Evolutionary conservation across 2,329 filamentous ascomycete genomes (phyloP).

Genomic region (Trichoderma simmonsii): DNA sequence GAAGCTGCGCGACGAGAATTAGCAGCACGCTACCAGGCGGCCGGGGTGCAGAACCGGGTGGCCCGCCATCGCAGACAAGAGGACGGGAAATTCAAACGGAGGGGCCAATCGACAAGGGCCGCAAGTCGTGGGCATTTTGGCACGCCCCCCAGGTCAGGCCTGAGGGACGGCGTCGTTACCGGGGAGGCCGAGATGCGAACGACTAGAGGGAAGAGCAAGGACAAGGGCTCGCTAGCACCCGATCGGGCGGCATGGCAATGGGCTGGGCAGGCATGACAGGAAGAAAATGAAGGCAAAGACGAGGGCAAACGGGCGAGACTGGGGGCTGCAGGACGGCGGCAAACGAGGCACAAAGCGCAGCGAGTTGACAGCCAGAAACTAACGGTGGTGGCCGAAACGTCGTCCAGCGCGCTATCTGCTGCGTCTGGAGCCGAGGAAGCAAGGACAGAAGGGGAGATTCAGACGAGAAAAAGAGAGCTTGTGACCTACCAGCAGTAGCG

Average conservation of each 20-base stretch:
- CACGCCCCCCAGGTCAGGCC: constrained; percentile 9
- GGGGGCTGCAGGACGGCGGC: constrained; percentile 1
- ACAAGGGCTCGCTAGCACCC: constrained; percentile 17
- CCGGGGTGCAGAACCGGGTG: constrained; percentile 16
- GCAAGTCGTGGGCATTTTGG: constrained; percentile 11
- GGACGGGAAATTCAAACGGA: constrained; percentile 17
- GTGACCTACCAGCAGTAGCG: constrained; percentile 13
- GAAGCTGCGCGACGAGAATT: constrained; percentile 14
- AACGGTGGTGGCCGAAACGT: constrained; percentile 14
- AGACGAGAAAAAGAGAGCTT: neutral
- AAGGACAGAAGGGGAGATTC: neutral
- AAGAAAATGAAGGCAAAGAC: neutral
- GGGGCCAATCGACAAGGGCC: constrained; percentile 18
- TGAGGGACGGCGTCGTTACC: constrained; percentile 13
- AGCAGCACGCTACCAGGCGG: constrained; percentile 18
- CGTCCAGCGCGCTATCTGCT: constrained; percentile 4
- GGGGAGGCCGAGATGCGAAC: constrained; percentile 20
- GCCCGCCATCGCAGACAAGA: constrained; percentile 16
- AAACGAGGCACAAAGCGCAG: constrained; percentile 13
- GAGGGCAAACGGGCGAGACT: neutral
- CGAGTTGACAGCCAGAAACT: neutral
- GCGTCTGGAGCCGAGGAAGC: neutral
- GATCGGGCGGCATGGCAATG: constrained; percentile 12
- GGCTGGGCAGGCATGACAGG: constrained; percentile 9
- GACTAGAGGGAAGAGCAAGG: constrained; percentile 9